These are phyloP conservation scores for Fusarium mangiferae DNA, from an alignment of 2,329 filamentous ascomycete species.

Conservation along the genomic window DNA sequence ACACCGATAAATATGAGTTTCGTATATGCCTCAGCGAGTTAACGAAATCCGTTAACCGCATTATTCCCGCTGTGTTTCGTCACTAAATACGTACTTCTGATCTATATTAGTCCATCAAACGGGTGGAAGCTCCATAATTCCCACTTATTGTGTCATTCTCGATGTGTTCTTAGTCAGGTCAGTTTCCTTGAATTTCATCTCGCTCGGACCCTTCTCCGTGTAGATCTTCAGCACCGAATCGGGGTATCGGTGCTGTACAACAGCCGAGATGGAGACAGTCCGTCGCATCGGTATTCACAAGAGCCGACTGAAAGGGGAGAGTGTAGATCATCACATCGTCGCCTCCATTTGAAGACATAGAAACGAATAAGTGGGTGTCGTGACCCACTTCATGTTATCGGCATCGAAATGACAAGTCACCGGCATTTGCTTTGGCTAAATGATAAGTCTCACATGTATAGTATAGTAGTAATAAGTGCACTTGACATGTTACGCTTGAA, in stretches of 20 bases:
- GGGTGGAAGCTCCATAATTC: not conserved
- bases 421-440: not conserved
- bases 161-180: rapidly evolving
- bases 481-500: not conserved
- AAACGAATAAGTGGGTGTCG: not conserved
- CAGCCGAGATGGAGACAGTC: not conserved
- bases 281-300: not conserved
- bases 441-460: not conserved
- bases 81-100: not conserved
- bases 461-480: not conserved
- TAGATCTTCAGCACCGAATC: not conserved
- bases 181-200: not conserved
- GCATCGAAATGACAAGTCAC: not conserved
- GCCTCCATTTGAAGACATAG: not conserved
- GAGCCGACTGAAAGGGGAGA: not conserved
- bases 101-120: rapidly evolving
- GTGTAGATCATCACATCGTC: not conserved
- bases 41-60: rapidly evolving
- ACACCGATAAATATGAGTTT: not conserved
- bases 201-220: not conserved
- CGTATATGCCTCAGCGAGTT: not conserved
- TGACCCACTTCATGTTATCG: not conserved
- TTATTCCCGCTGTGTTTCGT: not conserved
- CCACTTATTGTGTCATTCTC: not conserved
- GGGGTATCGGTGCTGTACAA: not conserved